Base-by-base conservation (phyloP, 2,329 filamentous ascomycete genomes). In the Fusarium setosum region DNA sequence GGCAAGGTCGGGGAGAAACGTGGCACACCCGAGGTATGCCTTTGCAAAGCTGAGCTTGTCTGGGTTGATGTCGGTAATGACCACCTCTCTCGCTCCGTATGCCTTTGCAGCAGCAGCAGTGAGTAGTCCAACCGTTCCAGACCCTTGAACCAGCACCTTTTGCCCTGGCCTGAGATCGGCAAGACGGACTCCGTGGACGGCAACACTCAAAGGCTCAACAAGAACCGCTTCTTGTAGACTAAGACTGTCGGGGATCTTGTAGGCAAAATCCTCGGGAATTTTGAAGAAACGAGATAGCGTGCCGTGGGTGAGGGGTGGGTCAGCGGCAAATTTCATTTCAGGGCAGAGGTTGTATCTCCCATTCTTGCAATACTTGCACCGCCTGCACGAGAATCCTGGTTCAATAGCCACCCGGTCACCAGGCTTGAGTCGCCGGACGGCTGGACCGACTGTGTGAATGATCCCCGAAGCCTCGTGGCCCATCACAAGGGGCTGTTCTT, bases 381-480 rank as follows among this genome's bases (percentile, higher is more conserved):
- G 86, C 38, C 91, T 88, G 80, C 95, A 98, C 1, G 94, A 92
- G 53, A 92, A 86, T 40, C 95, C 95, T 13, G 96, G 95, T 82
- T 98, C 95, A 40, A 97, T 83, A 13, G 95, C 94, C n/a, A 97
- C 90, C 66, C 92, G 89, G 79, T 97, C 94, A 55, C 94, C 94
- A 5, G 84, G 74, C 64, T 86, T 80, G 63, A 96, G 86, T 26
- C 77, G 79, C 18, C 81, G 87, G 6, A 93, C 90, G 6, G 81
- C 81, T 3, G 84, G 74, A 15, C 93, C 94, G 29, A 92, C 82
- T 35, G 86, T 84, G 62, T 93, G 86, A 34, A 97, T 84, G 26
- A 92, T 89, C 54, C 94, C 94, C 4, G 93, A 86, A n/a, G 93
- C 70, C 49, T 86, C 84, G 74, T 87, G 84, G 72, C 86, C 86